Conservation (phyloP, 1,139 yeast genomes). For the Hansenula sp. region DNA sequence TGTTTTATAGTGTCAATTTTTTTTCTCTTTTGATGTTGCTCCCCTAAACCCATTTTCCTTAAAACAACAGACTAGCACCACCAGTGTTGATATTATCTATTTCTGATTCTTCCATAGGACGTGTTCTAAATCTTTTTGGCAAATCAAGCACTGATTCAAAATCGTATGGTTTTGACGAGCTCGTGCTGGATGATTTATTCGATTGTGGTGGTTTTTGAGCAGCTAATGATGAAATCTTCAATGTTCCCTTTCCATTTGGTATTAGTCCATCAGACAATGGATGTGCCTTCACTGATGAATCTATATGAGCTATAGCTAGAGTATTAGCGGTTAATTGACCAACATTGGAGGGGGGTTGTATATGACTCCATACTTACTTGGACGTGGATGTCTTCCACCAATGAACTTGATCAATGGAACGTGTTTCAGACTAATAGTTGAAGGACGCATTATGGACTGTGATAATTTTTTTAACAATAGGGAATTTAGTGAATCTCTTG, state of each 20-base stretch:
- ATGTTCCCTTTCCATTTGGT: conserved; percentile 18
- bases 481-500: too few relatives aligned
- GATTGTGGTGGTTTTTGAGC: conserved; percentile 5
- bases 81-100: conserved; percentile 21
- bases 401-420: conserved; percentile 20
- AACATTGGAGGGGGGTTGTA: neutral
- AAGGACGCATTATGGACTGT: conserved; percentile 17
- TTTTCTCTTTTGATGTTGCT: neutral
- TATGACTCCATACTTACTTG: conserved; percentile 16
- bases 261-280: conserved; percentile 19
- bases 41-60: neutral
- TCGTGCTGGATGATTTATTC: conserved; percentile 6
- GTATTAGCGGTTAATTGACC: neutral
- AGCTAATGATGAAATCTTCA: conserved; percentile 13
- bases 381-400: conserved; percentile 19
- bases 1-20: too few relatives aligned
- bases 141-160: conserved; percentile 14
- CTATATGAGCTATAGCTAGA: conserved; percentile 4
- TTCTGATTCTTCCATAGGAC: conserved; percentile 15
- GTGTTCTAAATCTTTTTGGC: conserved; percentile 20
- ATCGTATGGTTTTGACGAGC: conserved; percentile 20
- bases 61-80: conserved; percentile 10
- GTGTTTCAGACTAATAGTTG: conserved; percentile 11
- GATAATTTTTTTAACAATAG: too few relatives aligned
- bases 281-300: conserved; percentile 15